Evolutionary conservation across 495 filamentous ascomycete species (phyloP).

Genomic region (Penicillium paxilli): DNA sequence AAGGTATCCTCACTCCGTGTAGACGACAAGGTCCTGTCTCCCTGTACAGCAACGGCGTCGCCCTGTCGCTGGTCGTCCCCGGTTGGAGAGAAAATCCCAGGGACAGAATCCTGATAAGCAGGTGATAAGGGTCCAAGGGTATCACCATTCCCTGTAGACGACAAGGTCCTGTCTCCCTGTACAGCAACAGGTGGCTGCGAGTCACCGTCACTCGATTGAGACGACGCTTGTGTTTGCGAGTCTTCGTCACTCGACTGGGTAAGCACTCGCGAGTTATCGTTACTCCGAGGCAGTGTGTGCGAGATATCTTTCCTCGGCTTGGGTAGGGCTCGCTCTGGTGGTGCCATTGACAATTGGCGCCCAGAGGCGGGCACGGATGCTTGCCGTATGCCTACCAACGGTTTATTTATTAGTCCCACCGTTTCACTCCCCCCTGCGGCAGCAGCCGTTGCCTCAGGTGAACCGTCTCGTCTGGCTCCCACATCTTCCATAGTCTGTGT

Average conservation of each 20-base stretch:
- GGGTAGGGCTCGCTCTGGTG: constrained; percentile 2
- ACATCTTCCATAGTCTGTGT: constrained; percentile 20
- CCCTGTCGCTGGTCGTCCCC: constrained; percentile 11
- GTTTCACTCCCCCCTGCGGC: constrained; percentile 18
- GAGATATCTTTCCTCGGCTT: not conserved
- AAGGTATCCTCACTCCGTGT: constrained; percentile 11
- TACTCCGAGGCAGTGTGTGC: constrained; percentile 12
- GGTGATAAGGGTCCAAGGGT: constrained; percentile 10
- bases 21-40: no score
- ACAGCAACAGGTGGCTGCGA: constrained; percentile 10
- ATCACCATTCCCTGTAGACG: not conserved
- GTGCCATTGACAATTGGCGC: constrained; percentile 8
- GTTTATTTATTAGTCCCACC: constrained; percentile 10
- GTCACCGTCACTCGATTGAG: constrained; percentile 9
- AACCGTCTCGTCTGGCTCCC: constrained; percentile 12
- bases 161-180: constrained; percentile 10
- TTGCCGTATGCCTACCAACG: constrained; percentile 9
- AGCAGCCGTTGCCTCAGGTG: constrained; percentile 17
- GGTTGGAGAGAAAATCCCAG: constrained; percentile 4
- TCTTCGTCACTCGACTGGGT: constrained; percentile 5
- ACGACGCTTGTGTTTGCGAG: constrained; percentile 5
- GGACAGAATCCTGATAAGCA: constrained; percentile 6
- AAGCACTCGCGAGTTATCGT: constrained; percentile 8
- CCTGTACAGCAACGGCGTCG: not conserved
- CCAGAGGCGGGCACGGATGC: constrained; percentile 14